Percentiles rank a stretch among this genome's conserved stretches.
phyloP scores from a whole-genome alignment of 2,329 filamentous ascomycete genomes.

The Aspergillus uvarum region DNA sequence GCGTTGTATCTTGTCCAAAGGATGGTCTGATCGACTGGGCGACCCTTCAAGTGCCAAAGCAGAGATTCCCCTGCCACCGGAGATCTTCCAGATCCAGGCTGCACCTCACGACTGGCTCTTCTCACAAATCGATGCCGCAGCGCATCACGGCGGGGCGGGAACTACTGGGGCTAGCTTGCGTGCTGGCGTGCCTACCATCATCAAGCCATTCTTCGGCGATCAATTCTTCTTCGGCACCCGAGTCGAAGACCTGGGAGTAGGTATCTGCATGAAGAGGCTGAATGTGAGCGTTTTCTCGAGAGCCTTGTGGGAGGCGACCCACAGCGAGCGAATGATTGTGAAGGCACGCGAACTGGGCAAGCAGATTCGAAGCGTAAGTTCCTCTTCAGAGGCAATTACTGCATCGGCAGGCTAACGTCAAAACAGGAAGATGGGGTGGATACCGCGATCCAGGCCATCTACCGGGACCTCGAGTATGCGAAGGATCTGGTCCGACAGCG shows the following conservation, averaged over 20 bases:
- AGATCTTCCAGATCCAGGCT: conserved; percentile 84
- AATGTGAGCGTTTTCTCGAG: conserved; percentile 82
- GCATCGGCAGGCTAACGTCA: conserved; percentile 23
- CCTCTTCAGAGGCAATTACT: neutral
- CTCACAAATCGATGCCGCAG: conserved; percentile 85
- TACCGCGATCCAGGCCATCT: conserved; percentile 85
- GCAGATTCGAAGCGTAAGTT: conserved; percentile 76
- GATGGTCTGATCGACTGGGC: conserved; percentile 85
- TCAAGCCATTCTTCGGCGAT: conserved; percentile 96
- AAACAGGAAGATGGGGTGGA: conserved; percentile 83
- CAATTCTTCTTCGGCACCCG: conserved; percentile 93
- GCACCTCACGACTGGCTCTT: conserved; percentile 98
- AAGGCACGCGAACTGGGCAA: conserved; percentile 81
- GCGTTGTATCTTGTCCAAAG: conserved; percentile 90
- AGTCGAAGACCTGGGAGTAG: conserved; percentile 90
- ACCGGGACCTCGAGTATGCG: conserved; percentile 92
- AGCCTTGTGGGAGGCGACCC: conserved; percentile 86
- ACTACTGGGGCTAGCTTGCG: conserved; percentile 92
- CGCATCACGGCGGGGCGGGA: conserved; percentile 90
- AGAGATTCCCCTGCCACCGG: conserved; percentile 70
- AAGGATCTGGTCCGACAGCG: conserved; percentile 73
- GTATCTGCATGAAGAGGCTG: conserved; percentile 83
- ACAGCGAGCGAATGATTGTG: conserved; percentile 85
- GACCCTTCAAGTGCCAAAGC: conserved; percentile 58
- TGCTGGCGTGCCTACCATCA: conserved; percentile 88